Percentiles rank a stretch among this genome's conserved stretches.
Evolutionary conservation across 148 eudicot genomes (phyloP).

Genomic region (Cornus suecica): DNA sequence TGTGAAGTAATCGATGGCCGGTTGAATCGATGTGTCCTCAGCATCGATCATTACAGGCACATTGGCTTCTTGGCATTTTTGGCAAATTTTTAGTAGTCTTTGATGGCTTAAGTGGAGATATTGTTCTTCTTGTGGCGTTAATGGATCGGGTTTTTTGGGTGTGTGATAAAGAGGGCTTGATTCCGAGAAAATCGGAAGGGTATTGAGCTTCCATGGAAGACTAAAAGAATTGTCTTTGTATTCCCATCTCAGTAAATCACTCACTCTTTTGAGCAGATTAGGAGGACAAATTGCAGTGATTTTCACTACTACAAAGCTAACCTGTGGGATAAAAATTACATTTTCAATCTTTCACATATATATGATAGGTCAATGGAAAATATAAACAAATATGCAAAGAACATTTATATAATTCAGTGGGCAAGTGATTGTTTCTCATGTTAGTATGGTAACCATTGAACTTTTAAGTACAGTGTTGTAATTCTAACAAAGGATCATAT

Average conservation of each 20-base stretch:
- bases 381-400: too few relatives aligned
- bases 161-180: conserved; percentile 87
- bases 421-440: too few relatives aligned
- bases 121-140: conserved; percentile 58
- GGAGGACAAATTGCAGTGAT: conserved; percentile 70
- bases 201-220: conserved; percentile 71
- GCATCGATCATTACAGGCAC: conserved; percentile 74
- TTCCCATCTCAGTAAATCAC: conserved; percentile 77
- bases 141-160: conserved; percentile 45
- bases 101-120: conserved; percentile 55
- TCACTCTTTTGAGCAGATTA: conserved; percentile 44
- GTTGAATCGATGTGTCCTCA: conserved; percentile 51
- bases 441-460: too few relatives aligned
- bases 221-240: conserved; percentile 43
- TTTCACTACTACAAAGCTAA: conserved; percentile 71
- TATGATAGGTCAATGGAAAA: too few relatives aligned
- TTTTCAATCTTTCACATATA: too few relatives aligned
- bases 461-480: too few relatives aligned
- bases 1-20: conserved; percentile 48
- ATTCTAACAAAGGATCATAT: too few relatives aligned
- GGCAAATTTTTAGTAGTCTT: conserved; percentile 45
- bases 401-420: too few relatives aligned
- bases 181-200: conserved; percentile 56
- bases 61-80: conserved; percentile 44
- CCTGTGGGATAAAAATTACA: conserved; percentile 27